phyloP scores from a whole-genome alignment of 441 rosid genomes.

The Populus hybrid region DNA sequence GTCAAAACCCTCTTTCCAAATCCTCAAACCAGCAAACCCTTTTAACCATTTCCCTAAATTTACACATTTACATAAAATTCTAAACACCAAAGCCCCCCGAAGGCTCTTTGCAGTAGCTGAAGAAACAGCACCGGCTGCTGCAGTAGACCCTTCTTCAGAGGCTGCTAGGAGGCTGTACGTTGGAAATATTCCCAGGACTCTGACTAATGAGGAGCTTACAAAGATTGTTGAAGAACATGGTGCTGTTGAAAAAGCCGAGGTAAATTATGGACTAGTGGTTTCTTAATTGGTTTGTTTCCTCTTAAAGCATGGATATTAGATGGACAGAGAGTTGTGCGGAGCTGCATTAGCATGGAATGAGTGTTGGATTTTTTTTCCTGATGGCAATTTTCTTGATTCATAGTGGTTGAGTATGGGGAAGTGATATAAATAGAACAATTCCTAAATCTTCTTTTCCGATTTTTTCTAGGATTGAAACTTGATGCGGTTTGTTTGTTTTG shows the following conservation, averaged over 20 bases:
- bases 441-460: neutral
- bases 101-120: constrained; percentile 51
- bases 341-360: neutral
- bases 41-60: constrained; percentile 11
- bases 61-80: constrained; percentile 1
- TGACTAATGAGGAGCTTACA: constrained; percentile 55
- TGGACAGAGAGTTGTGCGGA: neutral
- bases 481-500: neutral
- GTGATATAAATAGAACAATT: neutral
- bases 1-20: constrained; percentile 18
- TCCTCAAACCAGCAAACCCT: constrained; percentile 8
- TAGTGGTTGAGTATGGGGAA: neutral
- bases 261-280: constrained; percentile 10
- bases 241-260: constrained; percentile 84
- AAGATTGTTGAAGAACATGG: constrained; percentile 78
- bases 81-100: constrained; percentile 8
- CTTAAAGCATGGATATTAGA: neutral
- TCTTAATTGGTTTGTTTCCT: neutral
- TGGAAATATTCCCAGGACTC: constrained; percentile 81
- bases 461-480: neutral
- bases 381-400: neutral
- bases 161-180: constrained; percentile 65
- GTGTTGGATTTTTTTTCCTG: neutral
- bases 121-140: constrained; percentile 28
- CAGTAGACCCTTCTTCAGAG: constrained; percentile 48